Conservation (phyloP, 169 alveolate species). For the Eimeria praecox region DNA sequence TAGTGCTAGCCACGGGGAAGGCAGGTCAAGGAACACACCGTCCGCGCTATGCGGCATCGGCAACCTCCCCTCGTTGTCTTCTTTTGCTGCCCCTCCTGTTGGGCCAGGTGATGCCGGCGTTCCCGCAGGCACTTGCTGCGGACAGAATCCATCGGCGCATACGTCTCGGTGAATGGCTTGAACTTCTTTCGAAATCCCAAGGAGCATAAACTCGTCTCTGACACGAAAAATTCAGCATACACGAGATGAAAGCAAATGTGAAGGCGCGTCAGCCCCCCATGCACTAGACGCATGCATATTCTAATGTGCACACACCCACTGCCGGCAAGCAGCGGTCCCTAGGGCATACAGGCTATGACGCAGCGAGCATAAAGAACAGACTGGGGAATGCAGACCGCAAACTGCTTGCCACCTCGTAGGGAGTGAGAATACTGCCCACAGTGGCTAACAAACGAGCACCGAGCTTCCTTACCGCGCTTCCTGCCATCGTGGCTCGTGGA, state of each 20-base stretch:
- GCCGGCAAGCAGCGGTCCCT: neutral
- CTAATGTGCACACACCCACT: neutral
- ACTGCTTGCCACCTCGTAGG: neutral
- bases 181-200: constrained; percentile 37
- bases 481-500: constrained; percentile 87
- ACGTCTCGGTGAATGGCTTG: constrained; percentile 88
- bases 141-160: constrained; percentile 88
- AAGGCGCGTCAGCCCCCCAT: neutral
- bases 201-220: constrained; percentile 69
- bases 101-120: neutral
- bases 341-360: neutral
- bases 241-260: neutral
- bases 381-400: neutral
- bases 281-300: neutral
- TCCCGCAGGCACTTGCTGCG: neutral
- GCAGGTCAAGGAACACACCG: constrained; percentile 90
- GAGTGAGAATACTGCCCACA: neutral
- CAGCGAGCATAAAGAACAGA: neutral
- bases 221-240: neutral
- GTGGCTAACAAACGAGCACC: neutral
- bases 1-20: constrained; percentile 91
- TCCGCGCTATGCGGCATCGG: constrained; percentile 80
- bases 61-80: neutral
- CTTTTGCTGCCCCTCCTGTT: neutral
- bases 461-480: constrained; percentile 86